Evolutionary conservation across 306 rosid genomes (phyloP).

Genomic region (Vicia sativa): DNA sequence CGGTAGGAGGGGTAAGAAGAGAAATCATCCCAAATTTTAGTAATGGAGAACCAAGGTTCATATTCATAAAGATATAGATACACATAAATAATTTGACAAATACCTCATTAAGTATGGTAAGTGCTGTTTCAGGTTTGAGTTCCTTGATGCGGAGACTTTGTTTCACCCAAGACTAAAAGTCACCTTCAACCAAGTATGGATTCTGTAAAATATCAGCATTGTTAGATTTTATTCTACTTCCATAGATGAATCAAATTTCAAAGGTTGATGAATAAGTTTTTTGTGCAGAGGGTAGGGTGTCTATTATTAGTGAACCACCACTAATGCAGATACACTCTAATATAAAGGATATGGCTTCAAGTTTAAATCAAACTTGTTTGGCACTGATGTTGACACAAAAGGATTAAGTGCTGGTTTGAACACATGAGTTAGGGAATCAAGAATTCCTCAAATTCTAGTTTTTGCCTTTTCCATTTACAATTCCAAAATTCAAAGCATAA

Average conservation of each 20-base stretch:
- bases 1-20: slow-evolving; percentile 2
- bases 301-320: slow-evolving; percentile 21
- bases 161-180: slow-evolving; percentile 81
- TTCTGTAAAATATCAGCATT: slow-evolving; percentile 65
- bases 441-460: too few species aligned
- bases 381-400: slow-evolving; percentile 24
- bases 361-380: slow-evolving; percentile 14
- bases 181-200: slow-evolving; percentile 88
- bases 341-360: slow-evolving; percentile 15
- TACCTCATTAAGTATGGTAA: slow-evolving; percentile 85
- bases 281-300: slow-evolving; percentile 3
- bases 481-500: slow-evolving; percentile 32
- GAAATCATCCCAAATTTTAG: slow-evolving; percentile 1
- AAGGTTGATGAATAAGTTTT: slow-evolving; percentile 23
- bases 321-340: slow-evolving; percentile 12
- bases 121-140: slow-evolving; percentile 81
- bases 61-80: slow-evolving; percentile 10
- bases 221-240: too few species aligned
- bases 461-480: slow-evolving; percentile 2
- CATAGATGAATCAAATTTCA: slow-evolving; percentile 28
- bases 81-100: slow-evolving; percentile 22
- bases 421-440: too few species aligned
- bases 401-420: too few species aligned
- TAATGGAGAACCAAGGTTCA: slow-evolving; percentile 6
- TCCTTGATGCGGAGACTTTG: slow-evolving; percentile 88